Evolutionary conservation across 176 grass and related monocot genomes (phyloP).

Genomic region (Coix lacrymajobi): DNA sequence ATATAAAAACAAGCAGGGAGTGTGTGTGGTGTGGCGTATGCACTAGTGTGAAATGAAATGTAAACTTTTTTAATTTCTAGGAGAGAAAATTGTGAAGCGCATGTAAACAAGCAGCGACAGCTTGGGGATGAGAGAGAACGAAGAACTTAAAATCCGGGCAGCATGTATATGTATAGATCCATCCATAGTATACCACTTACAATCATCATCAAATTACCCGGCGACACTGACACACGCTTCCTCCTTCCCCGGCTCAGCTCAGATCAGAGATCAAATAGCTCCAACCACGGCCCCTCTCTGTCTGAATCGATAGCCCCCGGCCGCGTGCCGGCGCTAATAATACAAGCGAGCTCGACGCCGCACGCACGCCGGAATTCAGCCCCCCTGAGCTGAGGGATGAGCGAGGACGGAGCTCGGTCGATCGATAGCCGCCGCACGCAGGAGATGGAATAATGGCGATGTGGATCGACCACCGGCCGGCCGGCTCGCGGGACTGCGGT

Average conservation of each 20-base stretch:
- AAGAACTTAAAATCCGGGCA: background rate
- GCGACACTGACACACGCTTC: background rate
- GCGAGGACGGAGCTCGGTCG: background rate
- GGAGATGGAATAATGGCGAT: background rate
- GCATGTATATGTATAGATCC: background rate
- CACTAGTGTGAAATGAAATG: background rate
- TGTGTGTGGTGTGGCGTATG: background rate
- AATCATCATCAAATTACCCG: background rate
- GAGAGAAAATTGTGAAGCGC: background rate
- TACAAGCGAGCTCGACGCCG: background rate
- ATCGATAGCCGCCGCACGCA: no score
- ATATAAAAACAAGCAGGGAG: background rate
- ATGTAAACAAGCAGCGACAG: background rate
- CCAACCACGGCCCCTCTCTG: background rate
- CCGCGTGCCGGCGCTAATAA: background rate
- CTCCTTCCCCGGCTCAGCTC: background rate
- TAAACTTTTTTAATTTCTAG: background rate
- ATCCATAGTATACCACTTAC: slow-evolving; percentile 4
- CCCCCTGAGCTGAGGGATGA: no score
- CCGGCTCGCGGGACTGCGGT: background rate
- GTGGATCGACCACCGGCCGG: background rate
- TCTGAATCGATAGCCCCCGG: background rate
- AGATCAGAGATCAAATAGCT: background rate
- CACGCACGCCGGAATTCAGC: background rate
- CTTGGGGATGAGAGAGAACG: background rate